A percentile compares a stretch with the other conserved stretches of the same genome.
These are phyloP conservation scores for Pichia phayaonensis DNA, from an alignment of 805 yeast genomes.

Conservation along the genomic window DNA sequence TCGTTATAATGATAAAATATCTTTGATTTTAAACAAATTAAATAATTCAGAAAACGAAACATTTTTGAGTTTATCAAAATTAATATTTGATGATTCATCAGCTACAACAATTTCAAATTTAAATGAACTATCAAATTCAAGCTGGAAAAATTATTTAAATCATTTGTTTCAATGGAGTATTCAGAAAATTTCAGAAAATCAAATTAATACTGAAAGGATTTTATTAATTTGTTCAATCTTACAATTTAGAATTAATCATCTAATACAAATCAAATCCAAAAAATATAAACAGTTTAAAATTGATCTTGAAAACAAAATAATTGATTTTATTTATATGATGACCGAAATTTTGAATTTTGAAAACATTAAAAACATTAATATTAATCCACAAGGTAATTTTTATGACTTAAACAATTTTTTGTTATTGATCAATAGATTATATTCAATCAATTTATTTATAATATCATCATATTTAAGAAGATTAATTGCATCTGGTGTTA, in stretches of 20 bases:
- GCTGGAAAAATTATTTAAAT: conserved; percentile 22
- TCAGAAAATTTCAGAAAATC: conserved; percentile 17
- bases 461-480: conserved; percentile 67
- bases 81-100: conserved; percentile 19
- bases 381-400: conserved; percentile 5
- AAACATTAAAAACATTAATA: conserved; percentile 5
- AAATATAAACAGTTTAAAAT: conserved; percentile 19
- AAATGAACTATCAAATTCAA: conserved; percentile 1
- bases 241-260: conserved; percentile 16
- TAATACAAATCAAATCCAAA: conserved; percentile 17
- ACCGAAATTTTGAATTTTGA: conserved; percentile 22
- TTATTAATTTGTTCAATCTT: conserved; percentile 22
- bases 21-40: conserved; percentile 20
- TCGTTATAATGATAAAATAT: conserved; percentile 12
- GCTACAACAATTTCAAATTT: not conserved
- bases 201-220: conserved; percentile 15
- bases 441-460: conserved; percentile 39
- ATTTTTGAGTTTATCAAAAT: conserved; percentile 15
- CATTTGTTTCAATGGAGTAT: conserved; percentile 27
- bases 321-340: conserved; percentile 27
- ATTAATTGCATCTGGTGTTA: conserved; percentile 78
- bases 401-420: conserved; percentile 28
- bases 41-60: conserved; percentile 19
- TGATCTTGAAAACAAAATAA: conserved; percentile 27
- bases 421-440: conserved; percentile 45